These are phyloP conservation scores for Rhizopus stolonifer DNA, from an alignment of 371 early-diverging fungal species.

Conservation along the genomic window DNA sequence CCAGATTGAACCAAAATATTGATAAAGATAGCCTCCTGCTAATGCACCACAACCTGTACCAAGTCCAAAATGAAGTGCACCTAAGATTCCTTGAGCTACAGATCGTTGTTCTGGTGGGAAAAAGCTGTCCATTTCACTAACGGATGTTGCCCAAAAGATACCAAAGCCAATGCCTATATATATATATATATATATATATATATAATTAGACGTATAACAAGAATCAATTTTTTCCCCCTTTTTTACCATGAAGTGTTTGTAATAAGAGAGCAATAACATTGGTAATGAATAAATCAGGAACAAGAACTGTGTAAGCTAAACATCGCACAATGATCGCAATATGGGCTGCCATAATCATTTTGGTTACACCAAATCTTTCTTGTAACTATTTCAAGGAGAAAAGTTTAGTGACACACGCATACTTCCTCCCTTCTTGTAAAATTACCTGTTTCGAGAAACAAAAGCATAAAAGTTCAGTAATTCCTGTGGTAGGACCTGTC, in stretches of 20 bases:
- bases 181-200: not conserved
- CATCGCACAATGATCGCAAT: slow-evolving; percentile 39
- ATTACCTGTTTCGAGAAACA: slow-evolving; percentile 37
- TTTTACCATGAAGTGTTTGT: slow-evolving; percentile 41
- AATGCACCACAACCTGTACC: slow-evolving; percentile 32
- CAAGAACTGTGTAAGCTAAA: slow-evolving; percentile 33
- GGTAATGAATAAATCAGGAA: slow-evolving; percentile 30
- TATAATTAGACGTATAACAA: no score
- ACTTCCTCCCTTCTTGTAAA: not conserved
- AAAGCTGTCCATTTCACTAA: slow-evolving; percentile 31
- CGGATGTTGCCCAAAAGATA: slow-evolving; percentile 38
- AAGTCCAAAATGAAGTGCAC: slow-evolving; percentile 29
- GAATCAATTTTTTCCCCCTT: not conserved
- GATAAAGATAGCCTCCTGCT: slow-evolving; percentile 29
- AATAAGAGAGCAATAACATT: slow-evolving; percentile 37
- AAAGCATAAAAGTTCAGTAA: slow-evolving; percentile 24
- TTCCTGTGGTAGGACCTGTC: slow-evolving; percentile 42
- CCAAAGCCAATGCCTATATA: slow-evolving; percentile 23
- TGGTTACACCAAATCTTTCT: slow-evolving; percentile 41
- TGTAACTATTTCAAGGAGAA: slow-evolving; percentile 25
- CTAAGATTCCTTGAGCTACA: slow-evolving; percentile 33
- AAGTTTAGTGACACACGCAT: not conserved
- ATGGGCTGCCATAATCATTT: slow-evolving; percentile 42
- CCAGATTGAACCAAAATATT: slow-evolving; percentile 24
- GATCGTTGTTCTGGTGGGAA: slow-evolving; percentile 36